Evolutionary conservation across 208 protist genomes (phyloP).

Genomic region (Trypanosoma melophagium): DNA sequence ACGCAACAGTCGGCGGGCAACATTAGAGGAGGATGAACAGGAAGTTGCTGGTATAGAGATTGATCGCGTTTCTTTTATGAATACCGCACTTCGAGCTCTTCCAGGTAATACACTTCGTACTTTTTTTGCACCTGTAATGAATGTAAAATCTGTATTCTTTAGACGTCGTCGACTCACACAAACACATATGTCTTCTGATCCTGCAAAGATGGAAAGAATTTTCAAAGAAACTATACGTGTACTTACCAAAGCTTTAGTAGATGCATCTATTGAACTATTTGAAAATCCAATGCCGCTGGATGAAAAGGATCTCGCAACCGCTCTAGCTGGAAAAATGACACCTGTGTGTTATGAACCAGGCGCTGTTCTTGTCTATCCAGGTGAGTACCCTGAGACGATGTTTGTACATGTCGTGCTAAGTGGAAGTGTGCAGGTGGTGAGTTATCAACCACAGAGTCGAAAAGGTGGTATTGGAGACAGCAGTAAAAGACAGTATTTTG

Average conservation of each 20-base stretch:
- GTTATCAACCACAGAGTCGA: slow-evolving; percentile 69
- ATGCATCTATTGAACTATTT: slow-evolving; percentile 48
- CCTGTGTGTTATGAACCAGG: slow-evolving; percentile 57
- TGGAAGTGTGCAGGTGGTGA: slow-evolving; percentile 57
- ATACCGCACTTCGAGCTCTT: slow-evolving; percentile 73
- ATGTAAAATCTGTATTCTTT: slow-evolving; percentile 49
- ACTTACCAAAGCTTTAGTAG: slow-evolving; percentile 52
- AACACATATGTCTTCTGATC: slow-evolving; percentile 28
- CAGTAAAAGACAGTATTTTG: slow-evolving; percentile 61
- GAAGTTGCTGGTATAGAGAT: slow-evolving; percentile 38
- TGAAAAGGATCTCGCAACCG: slow-evolving; percentile 40
- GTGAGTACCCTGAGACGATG: slow-evolving; percentile 62
- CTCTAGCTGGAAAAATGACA: slow-evolving; percentile 50
- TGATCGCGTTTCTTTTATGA: slow-evolving; percentile 78
- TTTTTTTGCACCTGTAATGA: slow-evolving; percentile 74
- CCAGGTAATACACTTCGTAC: slow-evolving; percentile 61
- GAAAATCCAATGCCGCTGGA: slow-evolving; percentile 56
- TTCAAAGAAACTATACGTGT: slow-evolving; percentile 38
- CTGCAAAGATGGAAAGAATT: slow-evolving; percentile 29
- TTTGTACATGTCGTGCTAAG: slow-evolving; percentile 78
- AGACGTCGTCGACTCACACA: slow-evolving; percentile 37
- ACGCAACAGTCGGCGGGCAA: background rate
- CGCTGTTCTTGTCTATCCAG: slow-evolving; percentile 63
- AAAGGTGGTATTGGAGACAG: slow-evolving; percentile 23
- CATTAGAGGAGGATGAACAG: slow-evolving; percentile 17